These are phyloP conservation scores for Lentinula aciculospora DNA, from an alignment of 768 basidiomycete genomes.

Conservation along the genomic window DNA sequence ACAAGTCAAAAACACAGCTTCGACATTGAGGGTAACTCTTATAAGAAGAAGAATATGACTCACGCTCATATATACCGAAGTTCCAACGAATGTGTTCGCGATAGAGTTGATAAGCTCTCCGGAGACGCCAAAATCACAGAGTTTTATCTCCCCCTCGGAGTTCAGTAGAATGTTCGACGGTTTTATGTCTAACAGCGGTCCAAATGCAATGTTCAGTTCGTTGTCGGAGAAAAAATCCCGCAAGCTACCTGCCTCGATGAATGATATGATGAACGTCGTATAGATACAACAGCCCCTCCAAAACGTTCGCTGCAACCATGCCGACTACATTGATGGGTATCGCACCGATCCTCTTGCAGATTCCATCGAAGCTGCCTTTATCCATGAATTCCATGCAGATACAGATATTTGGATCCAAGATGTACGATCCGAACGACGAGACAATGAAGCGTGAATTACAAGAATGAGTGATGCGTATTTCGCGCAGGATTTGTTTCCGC, in stretches of 20 bases:
- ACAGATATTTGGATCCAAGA: constrained; percentile 96
- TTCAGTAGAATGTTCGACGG: constrained; percentile 97
- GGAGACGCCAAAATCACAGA: constrained; percentile 98
- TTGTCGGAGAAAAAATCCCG: constrained; percentile 16
- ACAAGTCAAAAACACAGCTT: not conserved
- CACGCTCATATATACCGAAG: constrained; percentile 99
- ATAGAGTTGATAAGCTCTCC: constrained; percentile 98
- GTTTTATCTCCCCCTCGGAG: constrained; percentile 93
- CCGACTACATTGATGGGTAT: constrained; percentile 91
- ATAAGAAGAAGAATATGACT: not conserved
- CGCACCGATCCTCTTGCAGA: constrained; percentile 93
- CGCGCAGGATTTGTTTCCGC: constrained; percentile 94
- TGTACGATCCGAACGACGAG: constrained; percentile 94
- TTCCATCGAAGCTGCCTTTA: constrained; percentile 88
- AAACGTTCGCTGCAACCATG: constrained; percentile 89
- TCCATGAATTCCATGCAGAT: constrained; percentile 99
- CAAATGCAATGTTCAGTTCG: not conserved
- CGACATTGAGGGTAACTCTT: not conserved
- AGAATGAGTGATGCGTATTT: constrained; percentile 98
- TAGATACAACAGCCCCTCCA: constrained; percentile 92
- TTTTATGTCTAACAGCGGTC: constrained; percentile 11
- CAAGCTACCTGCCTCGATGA: constrained; percentile 68
- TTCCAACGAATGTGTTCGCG: constrained; percentile 98
- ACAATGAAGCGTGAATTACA: constrained; percentile 92
- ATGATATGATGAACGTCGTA: constrained; percentile 98